phyloP scores from a whole-genome alignment of 148 eudicot genomes.

The Heliosperma pusillum region DNA sequence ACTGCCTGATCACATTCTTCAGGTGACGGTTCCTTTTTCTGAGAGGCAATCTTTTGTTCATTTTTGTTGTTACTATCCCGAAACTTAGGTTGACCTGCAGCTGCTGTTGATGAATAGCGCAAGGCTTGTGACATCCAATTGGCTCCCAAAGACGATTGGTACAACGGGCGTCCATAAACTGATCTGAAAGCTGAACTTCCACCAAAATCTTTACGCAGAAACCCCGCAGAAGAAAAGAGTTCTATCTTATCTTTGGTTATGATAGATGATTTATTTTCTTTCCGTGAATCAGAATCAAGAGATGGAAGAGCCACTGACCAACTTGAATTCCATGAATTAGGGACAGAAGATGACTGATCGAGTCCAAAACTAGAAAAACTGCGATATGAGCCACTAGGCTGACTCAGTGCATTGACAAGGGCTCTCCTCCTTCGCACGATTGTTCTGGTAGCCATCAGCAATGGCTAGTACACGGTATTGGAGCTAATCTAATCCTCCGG shows the following conservation, averaged over 20 bases:
- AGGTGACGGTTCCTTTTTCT: slow-evolving; percentile 69
- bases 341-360: slow-evolving; percentile 29
- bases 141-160: slow-evolving; percentile 34
- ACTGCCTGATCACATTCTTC: slow-evolving; percentile 91
- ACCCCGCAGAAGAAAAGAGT: slow-evolving; percentile 28
- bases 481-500: slow-evolving; percentile 23
- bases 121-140: slow-evolving; percentile 28
- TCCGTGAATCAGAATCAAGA: slow-evolving; percentile 21
- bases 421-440: slow-evolving; percentile 47
- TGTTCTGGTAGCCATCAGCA: slow-evolving; percentile 55
- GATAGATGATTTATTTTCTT: slow-evolving; percentile 29
- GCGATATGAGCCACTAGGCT: slow-evolving; percentile 30
- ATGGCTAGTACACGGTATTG: slow-evolving; percentile 5
- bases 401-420: slow-evolving; percentile 36
- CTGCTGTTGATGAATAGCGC: slow-evolving; percentile 46
- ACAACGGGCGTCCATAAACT: slow-evolving; percentile 27
- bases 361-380: slow-evolving; percentile 36
- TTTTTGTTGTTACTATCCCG: slow-evolving; percentile 29
- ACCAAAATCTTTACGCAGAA: slow-evolving; percentile 25
- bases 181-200: slow-evolving; percentile 28
- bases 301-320: slow-evolving; percentile 27
- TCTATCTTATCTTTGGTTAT: slow-evolving; percentile 30
- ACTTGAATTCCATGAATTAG: slow-evolving; percentile 29
- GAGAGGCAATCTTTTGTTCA: slow-evolving; percentile 41
- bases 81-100: slow-evolving; percentile 49